These are phyloP conservation scores for Isabelozyma gotoi DNA, from an alignment of 805 yeast species.

Conservation along the genomic window DNA sequence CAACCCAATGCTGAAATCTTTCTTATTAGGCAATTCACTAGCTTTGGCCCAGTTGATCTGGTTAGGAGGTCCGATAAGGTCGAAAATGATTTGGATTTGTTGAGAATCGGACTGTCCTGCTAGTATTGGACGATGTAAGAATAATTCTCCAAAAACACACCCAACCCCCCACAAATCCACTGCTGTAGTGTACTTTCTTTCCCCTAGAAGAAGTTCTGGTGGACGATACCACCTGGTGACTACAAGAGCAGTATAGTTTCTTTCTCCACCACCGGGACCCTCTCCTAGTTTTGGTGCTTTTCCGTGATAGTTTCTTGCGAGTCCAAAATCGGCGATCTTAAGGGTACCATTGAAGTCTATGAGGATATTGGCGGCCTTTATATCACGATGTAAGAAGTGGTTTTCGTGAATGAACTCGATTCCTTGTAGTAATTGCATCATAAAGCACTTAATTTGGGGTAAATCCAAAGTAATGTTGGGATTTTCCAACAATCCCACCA, in stretches of 20 bases:
- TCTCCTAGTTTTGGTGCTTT: constrained; percentile 49
- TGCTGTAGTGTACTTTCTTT: constrained; percentile 84
- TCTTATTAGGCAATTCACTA: constrained; percentile 53
- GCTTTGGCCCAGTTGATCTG: constrained; percentile 62
- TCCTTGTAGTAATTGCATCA: constrained; percentile 77
- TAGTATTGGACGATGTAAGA: constrained; percentile 75
- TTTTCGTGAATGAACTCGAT: constrained; percentile 73
- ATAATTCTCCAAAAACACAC: constrained; percentile 91
- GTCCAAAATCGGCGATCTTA: constrained; percentile 93
- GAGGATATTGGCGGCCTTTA: constrained; percentile 93
- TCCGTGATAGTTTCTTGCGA: constrained; percentile 77
- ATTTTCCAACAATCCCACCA: constrained; percentile 86
- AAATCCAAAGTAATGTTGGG: constrained; percentile 60
- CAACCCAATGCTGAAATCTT: constrained; percentile 45
- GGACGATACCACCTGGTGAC: constrained; percentile 98
- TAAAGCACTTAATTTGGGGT: constrained; percentile 77
- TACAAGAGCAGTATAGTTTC: constrained; percentile 62
- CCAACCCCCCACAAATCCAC: constrained; percentile 98
- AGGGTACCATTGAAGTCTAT: constrained; percentile 73
- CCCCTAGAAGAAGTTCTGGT: constrained; percentile 88
- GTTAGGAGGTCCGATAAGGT: constrained; percentile 78
- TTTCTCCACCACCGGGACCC: constrained; percentile 60
- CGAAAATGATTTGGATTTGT: constrained; percentile 81
- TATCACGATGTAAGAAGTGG: constrained; percentile 76
- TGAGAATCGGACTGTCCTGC: constrained; percentile 85